phyloP scores from a whole-genome alignment of 306 rosid species.

The Inga oerstediana region DNA sequence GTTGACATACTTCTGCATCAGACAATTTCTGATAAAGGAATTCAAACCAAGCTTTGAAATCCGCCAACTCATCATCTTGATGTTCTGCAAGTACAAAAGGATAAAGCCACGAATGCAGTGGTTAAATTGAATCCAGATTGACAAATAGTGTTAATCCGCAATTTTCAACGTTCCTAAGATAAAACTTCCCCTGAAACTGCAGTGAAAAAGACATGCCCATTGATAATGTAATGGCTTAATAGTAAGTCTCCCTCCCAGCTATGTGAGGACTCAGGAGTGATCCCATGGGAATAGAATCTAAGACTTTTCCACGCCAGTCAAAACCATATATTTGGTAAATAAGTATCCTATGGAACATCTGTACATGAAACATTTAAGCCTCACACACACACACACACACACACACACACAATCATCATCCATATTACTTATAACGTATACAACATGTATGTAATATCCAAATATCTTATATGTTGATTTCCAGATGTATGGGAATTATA shows the following conservation, averaged over 20 bases:
- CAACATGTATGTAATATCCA: background rate
- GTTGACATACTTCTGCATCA: slow-evolving; percentile 51
- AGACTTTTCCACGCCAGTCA: background rate
- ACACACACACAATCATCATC: background rate
- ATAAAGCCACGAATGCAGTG: slow-evolving; percentile 24
- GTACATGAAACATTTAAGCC: background rate
- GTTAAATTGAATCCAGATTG: background rate
- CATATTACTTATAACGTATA: background rate
- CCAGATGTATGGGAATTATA: background rate
- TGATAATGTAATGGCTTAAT: slow-evolving; percentile 10
- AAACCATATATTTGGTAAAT: background rate
- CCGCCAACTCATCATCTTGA: slow-evolving; percentile 60
- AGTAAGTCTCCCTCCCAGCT: background rate
- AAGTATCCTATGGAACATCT: background rate
- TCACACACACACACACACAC: background rate
- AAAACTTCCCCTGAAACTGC: background rate
- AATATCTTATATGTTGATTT: background rate
- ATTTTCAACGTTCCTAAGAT: background rate
- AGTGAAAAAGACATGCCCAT: background rate
- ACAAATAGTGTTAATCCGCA: slow-evolving; percentile 1
- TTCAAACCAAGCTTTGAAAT: slow-evolving; percentile 59
- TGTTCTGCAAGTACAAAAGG: slow-evolving; percentile 47
- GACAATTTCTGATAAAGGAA: slow-evolving; percentile 37
- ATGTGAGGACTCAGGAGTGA: background rate
- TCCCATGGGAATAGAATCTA: background rate